Evolutionary conservation across 75 land plant species (phyloP).

Genomic region (Picea sitchensis): DNA sequence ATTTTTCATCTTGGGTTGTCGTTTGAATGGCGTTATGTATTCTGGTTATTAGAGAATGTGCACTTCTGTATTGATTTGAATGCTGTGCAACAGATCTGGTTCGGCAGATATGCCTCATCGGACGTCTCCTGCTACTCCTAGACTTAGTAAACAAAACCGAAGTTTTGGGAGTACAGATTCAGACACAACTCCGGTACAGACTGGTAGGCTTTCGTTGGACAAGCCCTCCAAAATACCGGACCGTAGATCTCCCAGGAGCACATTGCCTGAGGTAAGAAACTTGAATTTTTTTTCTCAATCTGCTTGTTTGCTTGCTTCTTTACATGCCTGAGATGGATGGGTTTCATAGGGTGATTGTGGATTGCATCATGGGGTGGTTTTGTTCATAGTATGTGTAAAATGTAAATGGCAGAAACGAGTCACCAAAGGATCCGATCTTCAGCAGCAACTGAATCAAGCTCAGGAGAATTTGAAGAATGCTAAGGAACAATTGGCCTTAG

Average conservation of each 20-base stretch:
- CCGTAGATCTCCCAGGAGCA: constrained; percentile 38
- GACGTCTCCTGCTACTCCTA: constrained; percentile 40
- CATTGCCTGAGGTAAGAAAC: constrained; percentile 40
- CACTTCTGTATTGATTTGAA: background rate
- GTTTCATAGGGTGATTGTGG: background rate
- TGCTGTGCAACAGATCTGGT: constrained; percentile 34
- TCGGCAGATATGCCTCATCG: constrained; percentile 30
- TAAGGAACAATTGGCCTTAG: constrained; percentile 36
- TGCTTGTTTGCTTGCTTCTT: background rate
- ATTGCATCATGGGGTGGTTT: background rate
- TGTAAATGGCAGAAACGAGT: constrained; percentile 13
- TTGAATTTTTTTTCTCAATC: background rate
- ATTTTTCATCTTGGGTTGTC: background rate
- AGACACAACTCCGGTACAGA: constrained; percentile 37
- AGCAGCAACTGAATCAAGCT: constrained; percentile 35
- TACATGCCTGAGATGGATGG: background rate
- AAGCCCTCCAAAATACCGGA: constrained; percentile 25
- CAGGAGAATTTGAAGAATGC: constrained; percentile 64
- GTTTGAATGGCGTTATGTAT: background rate
- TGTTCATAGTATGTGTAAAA: background rate
- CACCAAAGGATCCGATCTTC: constrained; percentile 40
- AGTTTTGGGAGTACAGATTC: constrained; percentile 31
- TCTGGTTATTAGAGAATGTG: background rate
- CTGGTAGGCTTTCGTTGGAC: constrained; percentile 37
- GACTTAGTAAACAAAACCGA: constrained; percentile 28